phyloP scores from a whole-genome alignment of 2,329 filamentous ascomycete genomes.

The Didymella sp. region DNA sequence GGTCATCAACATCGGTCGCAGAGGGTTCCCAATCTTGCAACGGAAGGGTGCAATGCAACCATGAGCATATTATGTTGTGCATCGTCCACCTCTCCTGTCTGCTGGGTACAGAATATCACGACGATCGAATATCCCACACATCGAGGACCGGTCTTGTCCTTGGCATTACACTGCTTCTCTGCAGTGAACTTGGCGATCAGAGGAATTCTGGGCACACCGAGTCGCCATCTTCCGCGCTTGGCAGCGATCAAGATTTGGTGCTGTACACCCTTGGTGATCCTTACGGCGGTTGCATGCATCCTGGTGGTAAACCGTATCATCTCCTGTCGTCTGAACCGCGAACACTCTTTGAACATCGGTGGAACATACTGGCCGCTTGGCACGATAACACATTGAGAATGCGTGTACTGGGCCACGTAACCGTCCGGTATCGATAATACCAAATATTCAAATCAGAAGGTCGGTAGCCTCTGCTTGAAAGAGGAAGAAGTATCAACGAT shows the following conservation, averaged over 20 bases:
- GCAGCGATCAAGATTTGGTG: slow-evolving; percentile 16
- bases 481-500: not conserved
- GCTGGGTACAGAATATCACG: not conserved
- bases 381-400: not conserved
- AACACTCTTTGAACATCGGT: not conserved
- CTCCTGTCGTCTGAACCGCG: not conserved
- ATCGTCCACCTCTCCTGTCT: not conserved
- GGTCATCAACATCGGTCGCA: not conserved
- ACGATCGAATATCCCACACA: not conserved
- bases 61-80: not conserved
- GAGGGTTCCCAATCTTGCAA: not conserved
- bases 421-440: not conserved
- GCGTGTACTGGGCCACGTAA: not conserved
- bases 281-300: slow-evolving; percentile 5
- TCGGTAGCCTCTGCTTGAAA: not conserved
- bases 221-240: slow-evolving; percentile 33
- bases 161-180: slow-evolving; percentile 21
- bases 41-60: not conserved
- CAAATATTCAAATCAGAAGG: not conserved
- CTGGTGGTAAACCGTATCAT: not conserved
- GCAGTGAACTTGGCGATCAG: slow-evolving; percentile 26
- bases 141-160: slow-evolving; percentile 6
- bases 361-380: slow-evolving; percentile 10
- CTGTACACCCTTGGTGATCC: slow-evolving; percentile 15
- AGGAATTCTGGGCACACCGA: slow-evolving; percentile 24